Evolutionary conservation across 75 land plant species (phyloP).

Genomic region (Cryptomeria japonica): DNA sequence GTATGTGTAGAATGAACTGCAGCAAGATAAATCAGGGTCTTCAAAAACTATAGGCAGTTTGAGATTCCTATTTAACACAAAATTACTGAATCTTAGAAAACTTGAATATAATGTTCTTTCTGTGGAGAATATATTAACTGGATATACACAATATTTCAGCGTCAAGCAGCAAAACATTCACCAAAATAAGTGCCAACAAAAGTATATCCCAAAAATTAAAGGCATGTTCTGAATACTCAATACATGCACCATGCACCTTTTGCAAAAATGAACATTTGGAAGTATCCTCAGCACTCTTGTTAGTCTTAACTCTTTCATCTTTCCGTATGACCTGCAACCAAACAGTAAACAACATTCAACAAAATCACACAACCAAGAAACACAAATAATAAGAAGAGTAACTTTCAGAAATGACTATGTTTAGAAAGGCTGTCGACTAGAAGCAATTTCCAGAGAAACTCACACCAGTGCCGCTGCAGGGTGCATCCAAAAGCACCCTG

Average conservation of each 20-base stretch:
- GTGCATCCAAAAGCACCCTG: slow-evolving; percentile 92
- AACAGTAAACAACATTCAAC: neutral
- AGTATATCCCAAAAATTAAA: neutral
- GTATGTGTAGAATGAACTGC: neutral
- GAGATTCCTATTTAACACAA: neutral
- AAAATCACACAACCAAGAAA: neutral
- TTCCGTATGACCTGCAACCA: slow-evolving; percentile 70
- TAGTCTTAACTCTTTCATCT: slow-evolving; percentile 78
- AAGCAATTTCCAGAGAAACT: slow-evolving; percentile 18
- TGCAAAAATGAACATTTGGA: slow-evolving; percentile 75
- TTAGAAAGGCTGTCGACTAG: neutral
- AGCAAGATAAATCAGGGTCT: neutral
- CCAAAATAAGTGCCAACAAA: neutral
- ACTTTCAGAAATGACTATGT: neutral
- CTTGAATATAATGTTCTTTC: neutral
- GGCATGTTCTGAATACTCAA: neutral
- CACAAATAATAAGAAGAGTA: neutral
- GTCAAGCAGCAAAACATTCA: neutral
- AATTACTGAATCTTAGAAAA: neutral
- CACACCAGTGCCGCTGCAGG: slow-evolving; percentile 99
- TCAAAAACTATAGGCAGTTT: neutral
- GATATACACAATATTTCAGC: neutral
- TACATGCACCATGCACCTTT: slow-evolving; percentile 52
- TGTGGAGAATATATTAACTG: neutral
- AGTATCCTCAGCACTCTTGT: slow-evolving; percentile 75